Evolutionary conservation across 495 filamentous ascomycete species (phyloP), one percentile per base, ranked within the genome.

Genomic region (Choiromyces venosus): DNA sequence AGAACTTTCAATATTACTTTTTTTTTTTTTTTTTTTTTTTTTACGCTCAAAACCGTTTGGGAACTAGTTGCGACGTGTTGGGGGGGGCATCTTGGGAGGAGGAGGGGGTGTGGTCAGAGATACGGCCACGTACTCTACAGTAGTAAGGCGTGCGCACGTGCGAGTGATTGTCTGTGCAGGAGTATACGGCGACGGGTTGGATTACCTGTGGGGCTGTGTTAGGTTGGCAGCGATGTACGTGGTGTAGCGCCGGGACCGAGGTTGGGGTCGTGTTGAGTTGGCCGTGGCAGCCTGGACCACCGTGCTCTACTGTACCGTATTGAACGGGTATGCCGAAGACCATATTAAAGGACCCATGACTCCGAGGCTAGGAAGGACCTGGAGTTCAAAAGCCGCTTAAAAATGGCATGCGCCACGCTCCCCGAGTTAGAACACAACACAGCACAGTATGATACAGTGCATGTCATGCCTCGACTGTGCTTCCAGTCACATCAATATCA

Each of bases 11-110:
- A 65, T 38, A 16, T 74, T 21, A 18, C 18, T 65, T 38, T 39
- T 67, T 61, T 3, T 37, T 38, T 37, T 38, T 18, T 38, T 40
- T 66, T 25, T 9, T 66, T 65, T 44, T 67, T 44, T 74, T 42
- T 39, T n/a, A n/a, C 46, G 8, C n/a, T 10, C 52, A 33, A 33
- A 61, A 29, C 52, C 5, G n/a, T 29, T 29, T 8, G 4, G 52
- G 33, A 5, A 16, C 29, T 37, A 42, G 21, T 68, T 72, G 35
- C 36, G 71, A 39, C 29, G 29, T 67, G n/a, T 40, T 67, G 18
- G 64, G 21, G 37, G 69, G 65, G 10, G 69, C 46, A 18, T 25
- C 9, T 42, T 10, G 35, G 39, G 21, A 65, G 21, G 61, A 37
- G 21, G 44, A 33, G 36, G 69, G 67, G 37, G 16, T 67, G 46